phyloP scores from a whole-genome alignment of 306 rosid species.

The Sicyos edulis region DNA sequence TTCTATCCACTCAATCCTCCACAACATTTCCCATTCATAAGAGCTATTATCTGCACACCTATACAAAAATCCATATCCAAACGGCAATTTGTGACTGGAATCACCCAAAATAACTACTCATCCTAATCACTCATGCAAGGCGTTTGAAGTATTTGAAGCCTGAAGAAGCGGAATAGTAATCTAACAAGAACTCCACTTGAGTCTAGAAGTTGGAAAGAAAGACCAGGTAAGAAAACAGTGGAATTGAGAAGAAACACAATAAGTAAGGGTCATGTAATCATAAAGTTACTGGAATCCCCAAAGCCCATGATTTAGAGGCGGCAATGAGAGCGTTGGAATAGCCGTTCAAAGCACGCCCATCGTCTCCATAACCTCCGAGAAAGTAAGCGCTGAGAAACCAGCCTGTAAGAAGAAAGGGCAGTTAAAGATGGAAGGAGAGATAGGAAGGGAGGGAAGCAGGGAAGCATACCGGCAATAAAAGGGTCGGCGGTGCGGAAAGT shows the following conservation, averaged over 20 bases:
- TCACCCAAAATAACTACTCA: no score
- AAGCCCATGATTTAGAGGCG: slow-evolving; percentile 77
- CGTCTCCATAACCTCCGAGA: slow-evolving; percentile 83
- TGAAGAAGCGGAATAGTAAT: not conserved
- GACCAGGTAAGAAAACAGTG: not conserved
- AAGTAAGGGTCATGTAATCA: not conserved
- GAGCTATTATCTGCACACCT: no score
- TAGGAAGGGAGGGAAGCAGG: slow-evolving; percentile 6
- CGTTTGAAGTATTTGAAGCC: no score
- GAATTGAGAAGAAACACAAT: not conserved
- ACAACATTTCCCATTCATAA: no score
- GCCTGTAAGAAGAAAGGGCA: slow-evolving; percentile 37
- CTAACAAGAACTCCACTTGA: not conserved
- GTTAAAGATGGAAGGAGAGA: not conserved
- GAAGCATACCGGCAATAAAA: slow-evolving; percentile 70
- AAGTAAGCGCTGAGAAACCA: slow-evolving; percentile 94
- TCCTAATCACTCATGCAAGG: no score
- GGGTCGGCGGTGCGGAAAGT: slow-evolving; percentile 86
- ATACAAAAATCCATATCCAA: no score
- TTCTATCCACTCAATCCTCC: no score
- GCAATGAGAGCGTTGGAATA: slow-evolving; percentile 61
- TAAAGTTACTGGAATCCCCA: slow-evolving; percentile 76
- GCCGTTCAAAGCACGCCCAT: slow-evolving; percentile 89
- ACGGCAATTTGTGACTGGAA: no score
- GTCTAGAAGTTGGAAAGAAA: not conserved